Evolutionary conservation across 2,329 filamentous ascomycete genomes (phyloP), one percentile per base, ranked within the genome.

Genomic region (Thermothelomyces thermophilus): DNA sequence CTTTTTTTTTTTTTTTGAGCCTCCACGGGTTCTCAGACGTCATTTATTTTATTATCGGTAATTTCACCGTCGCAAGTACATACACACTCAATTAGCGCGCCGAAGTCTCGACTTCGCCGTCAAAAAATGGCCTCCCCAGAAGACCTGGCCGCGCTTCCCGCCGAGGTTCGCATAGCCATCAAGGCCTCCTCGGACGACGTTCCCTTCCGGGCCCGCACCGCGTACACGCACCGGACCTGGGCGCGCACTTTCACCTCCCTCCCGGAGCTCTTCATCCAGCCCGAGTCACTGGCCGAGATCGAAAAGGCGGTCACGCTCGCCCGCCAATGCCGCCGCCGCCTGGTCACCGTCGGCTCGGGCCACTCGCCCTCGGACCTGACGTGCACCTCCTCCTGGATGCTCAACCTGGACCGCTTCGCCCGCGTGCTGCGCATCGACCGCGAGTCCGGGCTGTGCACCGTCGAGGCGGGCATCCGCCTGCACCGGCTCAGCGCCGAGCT

Each of bases 291-390:
- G 45, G 72, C 74, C 13, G 91, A 97, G 69, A 80, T 98, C 57
- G 85, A 91, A 66, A 90, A 94, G 66, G 75, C 86, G 44, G 79
- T 96, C 54, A 83, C 77, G 36, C 78, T 96, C 19, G 93, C 93
- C 5, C 84, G 87, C 52, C 79, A 76, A 69, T 93, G 87, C 68
- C 82, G 90, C 36, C 83, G 87, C 41, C 84, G 90, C 53, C 72
- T 98, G 52, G 86, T 90, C 31, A 87, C 86, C 5, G 85, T 90
- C n/a, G 91, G 93, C 52, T 91, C 86, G 61, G 89, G 84, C 49
- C 91, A 98, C 72, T 96, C 90, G 48, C 93, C 91, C 7, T 94
- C 86, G 56, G 86, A 91, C 63, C 72, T 98, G 37, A 97, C 91
- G 4, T 95, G 89, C 69, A 95, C 90, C 5, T 93, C 87, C 14